Conservation (phyloP, 2,329 filamentous ascomycete species). For the Diaporthe citrichinensis region DNA sequence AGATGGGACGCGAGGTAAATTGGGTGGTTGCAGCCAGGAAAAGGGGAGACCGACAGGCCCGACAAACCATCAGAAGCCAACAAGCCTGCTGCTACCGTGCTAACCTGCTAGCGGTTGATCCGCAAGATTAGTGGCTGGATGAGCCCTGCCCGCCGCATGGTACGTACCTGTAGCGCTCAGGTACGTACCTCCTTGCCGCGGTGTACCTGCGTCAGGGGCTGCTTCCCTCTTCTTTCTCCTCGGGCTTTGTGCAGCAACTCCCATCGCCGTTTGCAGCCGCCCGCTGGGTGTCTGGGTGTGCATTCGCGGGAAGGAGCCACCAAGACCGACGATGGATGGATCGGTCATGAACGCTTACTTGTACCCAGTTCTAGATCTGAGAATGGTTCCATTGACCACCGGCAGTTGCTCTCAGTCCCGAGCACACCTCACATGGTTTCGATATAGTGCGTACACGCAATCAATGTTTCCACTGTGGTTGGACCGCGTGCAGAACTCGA, state of each 20-base stretch:
- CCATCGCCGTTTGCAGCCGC: constrained; percentile 28
- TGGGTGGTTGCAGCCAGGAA: constrained; percentile 30
- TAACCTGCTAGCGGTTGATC: constrained; percentile 25
- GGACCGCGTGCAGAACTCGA: background rate
- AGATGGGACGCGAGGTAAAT: constrained; percentile 22
- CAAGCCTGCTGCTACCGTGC: constrained; percentile 32
- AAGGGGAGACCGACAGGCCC: constrained; percentile 10
- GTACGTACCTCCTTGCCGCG: constrained; percentile 18
- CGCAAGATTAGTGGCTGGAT: constrained; percentile 32
- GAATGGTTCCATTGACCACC: background rate
- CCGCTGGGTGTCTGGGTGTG: constrained; percentile 1
- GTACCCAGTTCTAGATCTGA: background rate
- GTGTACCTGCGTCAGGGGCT: constrained; percentile 32
- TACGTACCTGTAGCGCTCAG: constrained; percentile 8
- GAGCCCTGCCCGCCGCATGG: background rate
- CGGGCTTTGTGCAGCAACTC: constrained; percentile 7
- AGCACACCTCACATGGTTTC: background rate
- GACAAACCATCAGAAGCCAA: constrained; percentile 24
- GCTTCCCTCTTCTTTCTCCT: background rate
- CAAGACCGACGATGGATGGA: background rate
- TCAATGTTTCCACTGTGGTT: background rate
- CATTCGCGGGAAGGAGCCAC: constrained; percentile 17
- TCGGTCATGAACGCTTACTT: background rate
- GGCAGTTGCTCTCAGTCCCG: constrained; percentile 28
- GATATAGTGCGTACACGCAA: background rate